phyloP scores from a whole-genome alignment of 176 grass and related monocot species.

The Poa annua region DNA sequence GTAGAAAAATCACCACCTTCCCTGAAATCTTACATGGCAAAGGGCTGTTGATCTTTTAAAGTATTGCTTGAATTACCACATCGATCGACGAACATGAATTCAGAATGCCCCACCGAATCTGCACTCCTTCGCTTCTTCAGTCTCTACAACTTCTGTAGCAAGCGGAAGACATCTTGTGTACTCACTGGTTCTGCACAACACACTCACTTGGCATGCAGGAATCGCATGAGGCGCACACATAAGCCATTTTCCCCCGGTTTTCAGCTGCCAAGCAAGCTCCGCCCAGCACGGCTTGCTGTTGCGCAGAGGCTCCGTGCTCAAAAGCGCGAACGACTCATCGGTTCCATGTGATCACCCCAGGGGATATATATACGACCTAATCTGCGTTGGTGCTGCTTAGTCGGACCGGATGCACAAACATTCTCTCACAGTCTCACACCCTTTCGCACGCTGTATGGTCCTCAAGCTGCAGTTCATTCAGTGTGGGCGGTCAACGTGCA shows the following conservation, averaged over 20 bases:
- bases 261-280: conserved; percentile 52
- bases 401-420: background rate
- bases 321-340: conserved; percentile 32
- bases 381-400: background rate
- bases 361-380: conserved; percentile 30
- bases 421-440: background rate
- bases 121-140: background rate
- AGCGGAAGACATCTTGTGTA: background rate
- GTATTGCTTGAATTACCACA: background rate
- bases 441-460: background rate
- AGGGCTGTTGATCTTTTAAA: background rate
- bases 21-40: background rate
- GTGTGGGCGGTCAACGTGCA: background rate
- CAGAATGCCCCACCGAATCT: background rate
- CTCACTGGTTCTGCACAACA: background rate
- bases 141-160: background rate
- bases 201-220: background rate
- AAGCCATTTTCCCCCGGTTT: conserved; percentile 56
- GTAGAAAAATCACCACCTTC: background rate
- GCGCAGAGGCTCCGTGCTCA: background rate
- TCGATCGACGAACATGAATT: background rate
- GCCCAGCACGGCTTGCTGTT: conserved; percentile 22
- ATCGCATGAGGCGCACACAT: conserved; percentile 50
- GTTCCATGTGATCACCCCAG: conserved; percentile 42
- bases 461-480: background rate